These are phyloP conservation scores for Suillus americanus DNA, from an alignment of 768 basidiomycete species.

Conservation along the genomic window DNA sequence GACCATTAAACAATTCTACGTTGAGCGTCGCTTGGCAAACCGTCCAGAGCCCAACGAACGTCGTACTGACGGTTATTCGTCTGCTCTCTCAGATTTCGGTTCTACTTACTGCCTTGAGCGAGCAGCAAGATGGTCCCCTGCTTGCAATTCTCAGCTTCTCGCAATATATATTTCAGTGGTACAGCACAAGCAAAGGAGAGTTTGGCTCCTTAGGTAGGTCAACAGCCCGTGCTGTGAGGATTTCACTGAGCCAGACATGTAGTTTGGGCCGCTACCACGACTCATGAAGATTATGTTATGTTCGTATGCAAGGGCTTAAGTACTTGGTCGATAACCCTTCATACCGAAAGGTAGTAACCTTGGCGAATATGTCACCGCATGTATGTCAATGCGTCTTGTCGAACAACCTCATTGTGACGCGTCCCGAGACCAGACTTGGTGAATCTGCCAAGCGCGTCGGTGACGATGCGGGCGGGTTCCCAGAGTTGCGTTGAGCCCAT, in stretches of 20 bases:
- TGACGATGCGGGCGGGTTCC: constrained; percentile 38
- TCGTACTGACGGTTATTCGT: constrained; percentile 49
- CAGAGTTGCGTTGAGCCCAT: constrained; percentile 33
- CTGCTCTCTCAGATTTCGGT: constrained; percentile 62
- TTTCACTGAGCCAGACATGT: background rate
- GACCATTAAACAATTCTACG: constrained; percentile 62
- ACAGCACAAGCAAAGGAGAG: constrained; percentile 19
- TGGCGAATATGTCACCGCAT: constrained; percentile 47
- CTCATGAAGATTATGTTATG: constrained; percentile 56
- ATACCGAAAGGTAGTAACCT: constrained; percentile 71
- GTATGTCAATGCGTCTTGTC: constrained; percentile 36
- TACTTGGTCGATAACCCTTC: constrained; percentile 46
- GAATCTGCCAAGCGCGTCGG: constrained; percentile 30
- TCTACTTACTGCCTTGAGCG: constrained; percentile 52
- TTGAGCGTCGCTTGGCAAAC: constrained; percentile 63
- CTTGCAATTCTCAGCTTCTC: constrained; percentile 58
- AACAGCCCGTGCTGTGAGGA: background rate
- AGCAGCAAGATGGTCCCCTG: constrained; percentile 64
- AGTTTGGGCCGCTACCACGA: constrained; percentile 77
- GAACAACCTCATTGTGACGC: background rate
- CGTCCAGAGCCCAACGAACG: constrained; percentile 41
- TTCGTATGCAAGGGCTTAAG: constrained; percentile 66
- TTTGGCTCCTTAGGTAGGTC: constrained; percentile 32
- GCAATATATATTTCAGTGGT: constrained; percentile 48
- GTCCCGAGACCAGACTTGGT: constrained; percentile 28